Evolutionary conservation across 495 filamentous ascomycete genomes (phyloP).

Genomic region (Jackrogersella minutella): DNA sequence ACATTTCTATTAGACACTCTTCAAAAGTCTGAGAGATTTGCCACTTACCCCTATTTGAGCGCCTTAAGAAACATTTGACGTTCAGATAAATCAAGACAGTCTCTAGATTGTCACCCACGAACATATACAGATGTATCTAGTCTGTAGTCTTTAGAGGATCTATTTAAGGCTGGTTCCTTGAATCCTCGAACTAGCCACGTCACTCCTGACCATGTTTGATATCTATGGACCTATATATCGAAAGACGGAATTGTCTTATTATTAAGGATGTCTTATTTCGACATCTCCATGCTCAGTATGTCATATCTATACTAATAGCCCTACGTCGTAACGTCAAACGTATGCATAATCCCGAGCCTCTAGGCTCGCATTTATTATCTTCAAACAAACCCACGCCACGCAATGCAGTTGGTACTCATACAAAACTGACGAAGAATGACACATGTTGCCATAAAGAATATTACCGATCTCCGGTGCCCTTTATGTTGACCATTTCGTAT

Average conservation of each 20-base stretch:
- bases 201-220: neutral
- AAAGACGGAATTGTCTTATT: neutral
- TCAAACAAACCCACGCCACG: constrained; percentile 30
- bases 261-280: neutral
- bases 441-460: neutral
- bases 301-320: neutral
- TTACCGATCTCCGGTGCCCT: constrained; percentile 23
- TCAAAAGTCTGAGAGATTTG: too few relatives aligned
- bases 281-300: neutral
- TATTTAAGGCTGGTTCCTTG: neutral
- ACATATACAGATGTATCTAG: too few relatives aligned
- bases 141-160: neutral
- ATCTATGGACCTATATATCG: neutral
- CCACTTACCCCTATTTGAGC: too few relatives aligned
- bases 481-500: constrained; percentile 80
- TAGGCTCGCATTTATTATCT: constrained; percentile 12
- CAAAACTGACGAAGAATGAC: constrained; percentile 10
- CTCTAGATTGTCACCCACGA: too few relatives aligned
- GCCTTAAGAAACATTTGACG: too few relatives aligned
- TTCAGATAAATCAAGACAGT: too few relatives aligned
- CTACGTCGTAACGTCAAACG: constrained; percentile 5
- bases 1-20: too few relatives aligned
- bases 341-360: constrained; percentile 1
- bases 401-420: constrained; percentile 34
- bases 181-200: neutral